Evolutionary conservation across 2,329 filamentous ascomycete species (phyloP).

Genomic region (Colletotrichum lindemuthianum): DNA sequence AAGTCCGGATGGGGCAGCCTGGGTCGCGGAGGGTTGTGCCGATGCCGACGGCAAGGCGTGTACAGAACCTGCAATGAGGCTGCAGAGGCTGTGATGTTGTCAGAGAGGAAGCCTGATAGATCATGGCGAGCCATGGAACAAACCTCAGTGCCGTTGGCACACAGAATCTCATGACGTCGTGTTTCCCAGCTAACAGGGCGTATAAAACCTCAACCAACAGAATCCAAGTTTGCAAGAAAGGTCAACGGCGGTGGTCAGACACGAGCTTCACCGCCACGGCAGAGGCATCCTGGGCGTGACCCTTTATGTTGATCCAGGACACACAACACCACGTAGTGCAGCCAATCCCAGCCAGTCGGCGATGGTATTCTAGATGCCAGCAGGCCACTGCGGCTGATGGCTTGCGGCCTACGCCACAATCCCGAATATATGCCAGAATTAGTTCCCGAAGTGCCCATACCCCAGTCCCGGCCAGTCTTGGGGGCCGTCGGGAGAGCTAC

Average conservation of each 20-base stretch:
- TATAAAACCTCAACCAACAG: background rate
- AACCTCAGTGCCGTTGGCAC: slow-evolving; percentile 17
- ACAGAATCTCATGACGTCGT: slow-evolving; percentile 3
- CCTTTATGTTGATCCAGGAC: slow-evolving; percentile 13
- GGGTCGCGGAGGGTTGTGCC: background rate
- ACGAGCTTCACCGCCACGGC: background rate
- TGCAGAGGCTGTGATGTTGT: slow-evolving; percentile 2
- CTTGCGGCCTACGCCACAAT: slow-evolving; percentile 9
- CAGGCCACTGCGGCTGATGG: slow-evolving; percentile 6
- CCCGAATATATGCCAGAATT: slow-evolving; percentile 7
- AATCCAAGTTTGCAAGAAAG: background rate
- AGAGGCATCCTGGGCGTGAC: background rate
- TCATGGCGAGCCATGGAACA: background rate
- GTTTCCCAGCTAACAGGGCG: too few relatives aligned
- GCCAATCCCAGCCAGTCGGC: background rate
- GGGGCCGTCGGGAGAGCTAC: background rate
- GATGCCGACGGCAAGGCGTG: background rate
- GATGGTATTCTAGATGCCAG: slow-evolving; percentile 10
- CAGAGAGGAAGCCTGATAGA: background rate
- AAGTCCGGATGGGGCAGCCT: slow-evolving; percentile 4
- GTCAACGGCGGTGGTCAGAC: background rate
- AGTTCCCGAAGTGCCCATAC: background rate
- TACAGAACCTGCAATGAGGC: slow-evolving; percentile 13
- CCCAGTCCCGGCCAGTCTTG: background rate
- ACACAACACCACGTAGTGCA: background rate